Evolutionary conservation across 495 filamentous ascomycete species (phyloP).

Genomic region (Penicillium longicatenatum): DNA sequence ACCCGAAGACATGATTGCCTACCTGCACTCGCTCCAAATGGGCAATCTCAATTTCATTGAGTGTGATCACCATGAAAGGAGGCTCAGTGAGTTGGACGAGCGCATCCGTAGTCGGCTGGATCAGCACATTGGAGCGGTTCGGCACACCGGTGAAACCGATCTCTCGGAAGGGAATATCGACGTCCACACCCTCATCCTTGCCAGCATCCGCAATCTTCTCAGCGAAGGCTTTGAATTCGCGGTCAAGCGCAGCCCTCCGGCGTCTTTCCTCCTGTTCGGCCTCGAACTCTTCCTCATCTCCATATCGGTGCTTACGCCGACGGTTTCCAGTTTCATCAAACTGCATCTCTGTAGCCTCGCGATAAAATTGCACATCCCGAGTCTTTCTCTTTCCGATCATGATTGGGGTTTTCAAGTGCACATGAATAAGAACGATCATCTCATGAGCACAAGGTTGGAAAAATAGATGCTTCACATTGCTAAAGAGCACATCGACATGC

Average conservation of each 20-base stretch:
- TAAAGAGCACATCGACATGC: conserved; percentile 94
- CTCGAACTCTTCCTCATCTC: conserved; percentile 98
- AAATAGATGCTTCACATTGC: conserved; percentile 97
- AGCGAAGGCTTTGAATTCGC: conserved; percentile 94
- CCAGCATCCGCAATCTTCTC: conserved; percentile 95
- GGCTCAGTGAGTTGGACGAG: conserved; percentile 98
- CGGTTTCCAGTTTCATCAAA: conserved; percentile 99
- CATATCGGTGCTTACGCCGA: conserved; percentile 97
- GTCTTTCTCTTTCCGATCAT: conserved; percentile 99
- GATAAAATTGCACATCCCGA: conserved; percentile 97
- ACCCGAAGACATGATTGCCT: conserved; percentile 13
- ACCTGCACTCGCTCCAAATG: conserved; percentile 94
- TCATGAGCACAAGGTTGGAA: conserved; percentile 97
- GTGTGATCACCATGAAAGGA: conserved; percentile 90
- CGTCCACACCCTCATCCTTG: conserved; percentile 78
- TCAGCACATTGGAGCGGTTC: conserved; percentile 88
- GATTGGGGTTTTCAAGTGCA: conserved; percentile 97
- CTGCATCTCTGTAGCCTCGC: conserved; percentile 97
- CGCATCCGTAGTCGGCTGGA: conserved; percentile 95
- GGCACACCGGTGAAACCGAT: conserved; percentile 97
- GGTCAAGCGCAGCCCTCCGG: conserved; percentile 85
- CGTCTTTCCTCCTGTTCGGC: conserved; percentile 96
- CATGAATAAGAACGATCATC: conserved; percentile 95
- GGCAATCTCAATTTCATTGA: conserved; percentile 94
- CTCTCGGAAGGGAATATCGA: conserved; percentile 95